phyloP scores from a whole-genome alignment of 371 early-diverging fungal species.

The Blakeslea trispora region DNA sequence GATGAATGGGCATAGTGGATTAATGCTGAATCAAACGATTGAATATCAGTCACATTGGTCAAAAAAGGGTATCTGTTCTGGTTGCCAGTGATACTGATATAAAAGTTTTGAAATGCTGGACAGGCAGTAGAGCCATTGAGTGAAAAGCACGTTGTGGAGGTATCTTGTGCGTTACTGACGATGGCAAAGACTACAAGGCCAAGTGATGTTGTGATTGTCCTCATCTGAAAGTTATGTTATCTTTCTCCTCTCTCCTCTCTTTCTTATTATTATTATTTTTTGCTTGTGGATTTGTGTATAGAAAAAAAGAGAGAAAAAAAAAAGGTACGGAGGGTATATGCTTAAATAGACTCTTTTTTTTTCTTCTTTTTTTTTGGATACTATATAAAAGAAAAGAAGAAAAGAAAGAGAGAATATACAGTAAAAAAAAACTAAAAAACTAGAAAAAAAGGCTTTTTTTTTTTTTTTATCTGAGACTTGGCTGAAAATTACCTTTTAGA shows the following conservation, averaged over 20 bases:
- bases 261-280: no score
- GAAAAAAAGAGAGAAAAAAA: no score
- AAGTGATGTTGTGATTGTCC: not conserved
- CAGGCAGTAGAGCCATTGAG: conserved; percentile 43
- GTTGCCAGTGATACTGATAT: conserved; percentile 33
- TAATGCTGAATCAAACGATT: conserved; percentile 40
- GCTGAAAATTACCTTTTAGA: no score
- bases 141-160: conserved; percentile 27
- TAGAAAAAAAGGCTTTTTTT: no score
- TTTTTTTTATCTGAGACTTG: no score
- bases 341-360: no score
- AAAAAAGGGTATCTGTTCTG: conserved; percentile 29
- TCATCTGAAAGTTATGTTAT: conserved; percentile 1
- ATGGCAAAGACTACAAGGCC: not conserved
- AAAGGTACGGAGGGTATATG: no score
- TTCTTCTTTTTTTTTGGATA: no score
- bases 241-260: no score
- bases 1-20: conserved; percentile 29
- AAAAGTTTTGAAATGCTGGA: conserved; percentile 41
- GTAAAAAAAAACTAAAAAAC: no score
- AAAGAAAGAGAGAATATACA: no score
- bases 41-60: conserved; percentile 29
- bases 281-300: no score
- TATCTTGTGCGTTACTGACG: conserved; percentile 2
- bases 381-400: not conserved